Percentiles rank a stretch among this genome's conserved stretches.
phyloP scores from a whole-genome alignment of 345 rosid genomes.

The Citrus sinensis region DVS_A1.0 CM039162.1:12879001-12879500 shows the following conservation, averaged over 20 bases:
- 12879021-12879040: conserved; percentile 11
- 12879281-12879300: conserved; percentile 13
- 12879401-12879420: not conserved
- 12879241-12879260: not conserved
- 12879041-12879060: conserved; percentile 10
- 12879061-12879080: not conserved
- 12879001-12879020: conserved; percentile 22
- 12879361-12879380: not conserved
- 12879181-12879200: conserved; percentile 18
- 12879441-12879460: not conserved
- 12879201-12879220: not conserved
- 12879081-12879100: not conserved
- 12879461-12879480: not conserved
- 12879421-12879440: conserved; percentile 1
- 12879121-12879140: not conserved
- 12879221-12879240: conserved; percentile 4
- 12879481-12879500: conserved; percentile 30
- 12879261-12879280: not conserved
- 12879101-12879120: not conserved
- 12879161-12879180: not conserved
- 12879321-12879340: not conserved
- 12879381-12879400: not conserved
- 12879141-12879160: not conserved
- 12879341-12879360: not conserved
- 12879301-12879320: not conserved